Conservation (phyloP, 2,329 filamentous ascomycete genomes). For the Trichoderma brevicompactum region DNA sequence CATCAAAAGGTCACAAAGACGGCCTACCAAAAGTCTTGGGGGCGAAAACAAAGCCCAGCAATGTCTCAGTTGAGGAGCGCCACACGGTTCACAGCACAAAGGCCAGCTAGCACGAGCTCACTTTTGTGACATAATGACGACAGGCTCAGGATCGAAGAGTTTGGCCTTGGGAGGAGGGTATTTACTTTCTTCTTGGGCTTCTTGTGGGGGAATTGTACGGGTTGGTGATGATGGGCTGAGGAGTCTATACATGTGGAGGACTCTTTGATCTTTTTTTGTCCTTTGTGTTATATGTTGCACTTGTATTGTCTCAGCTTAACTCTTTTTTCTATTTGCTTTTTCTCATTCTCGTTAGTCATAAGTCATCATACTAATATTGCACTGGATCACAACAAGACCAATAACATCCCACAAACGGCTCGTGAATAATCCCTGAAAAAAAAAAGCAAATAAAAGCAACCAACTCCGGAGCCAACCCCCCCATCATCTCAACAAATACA, state of each 20-base stretch:
- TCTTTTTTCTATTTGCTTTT: background rate
- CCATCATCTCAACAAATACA: background rate
- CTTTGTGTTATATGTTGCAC: too few species aligned
- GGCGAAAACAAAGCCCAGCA: constrained; percentile 1
- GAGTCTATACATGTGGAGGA: too few species aligned
- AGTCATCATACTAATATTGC: background rate
- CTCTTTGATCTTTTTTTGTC: too few species aligned
- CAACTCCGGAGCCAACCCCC: background rate
- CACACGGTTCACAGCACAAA: constrained; percentile 1
- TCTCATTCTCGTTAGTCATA: background rate
- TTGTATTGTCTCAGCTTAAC: background rate
- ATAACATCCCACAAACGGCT: background rate
- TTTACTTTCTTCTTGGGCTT: too few species aligned
- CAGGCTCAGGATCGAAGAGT: background rate
- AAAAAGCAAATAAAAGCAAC: background rate
- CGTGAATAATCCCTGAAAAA: background rate
- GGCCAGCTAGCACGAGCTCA: too few species aligned
- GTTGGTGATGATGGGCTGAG: too few species aligned
- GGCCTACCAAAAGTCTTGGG: background rate
- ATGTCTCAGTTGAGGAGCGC: constrained; percentile 1
- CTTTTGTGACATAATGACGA: background rate
- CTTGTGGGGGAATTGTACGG: too few species aligned
- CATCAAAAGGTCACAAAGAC: background rate
- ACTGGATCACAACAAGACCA: background rate
- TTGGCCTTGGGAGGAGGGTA: background rate